phyloP scores from a whole-genome alignment of 257 asterid species.

The Nyctanthes arbortristis region DNA sequence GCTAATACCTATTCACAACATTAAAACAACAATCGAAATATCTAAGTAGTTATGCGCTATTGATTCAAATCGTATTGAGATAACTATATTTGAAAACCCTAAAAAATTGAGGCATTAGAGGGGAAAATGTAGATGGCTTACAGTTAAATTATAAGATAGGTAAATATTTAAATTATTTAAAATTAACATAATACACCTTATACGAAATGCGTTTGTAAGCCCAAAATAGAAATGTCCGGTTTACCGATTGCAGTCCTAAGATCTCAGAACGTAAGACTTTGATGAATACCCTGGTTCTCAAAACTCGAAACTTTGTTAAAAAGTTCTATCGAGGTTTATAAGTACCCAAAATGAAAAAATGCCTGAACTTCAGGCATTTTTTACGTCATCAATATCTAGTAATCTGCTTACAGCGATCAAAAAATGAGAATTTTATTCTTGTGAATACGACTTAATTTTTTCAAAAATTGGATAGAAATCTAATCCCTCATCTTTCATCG shows the following conservation, averaged over 20 bases:
- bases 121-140: too few species aligned
- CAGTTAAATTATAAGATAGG: too few species aligned
- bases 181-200: not conserved
- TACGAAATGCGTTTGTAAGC: not conserved
- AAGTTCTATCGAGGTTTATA: not conserved
- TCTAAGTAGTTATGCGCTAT: too few species aligned
- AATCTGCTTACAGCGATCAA: not conserved
- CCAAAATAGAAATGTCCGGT: not conserved
- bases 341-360: not conserved
- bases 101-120: too few species aligned
- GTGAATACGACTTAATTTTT: not conserved
- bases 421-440: not conserved
- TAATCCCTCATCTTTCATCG: not conserved
- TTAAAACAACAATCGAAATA: too few species aligned
- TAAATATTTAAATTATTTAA: too few species aligned
- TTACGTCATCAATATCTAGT: not conserved
- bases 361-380: not conserved
- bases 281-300: not conserved
- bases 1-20: too few species aligned
- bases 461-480: not conserved
- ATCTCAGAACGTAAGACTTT: not conserved
- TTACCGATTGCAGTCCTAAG: not conserved
- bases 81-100: too few species aligned
- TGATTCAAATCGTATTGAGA: too few species aligned
- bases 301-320: not conserved